phyloP scores from a whole-genome alignment of 345 rosid genomes.

The Durio zibethinus region DNA sequence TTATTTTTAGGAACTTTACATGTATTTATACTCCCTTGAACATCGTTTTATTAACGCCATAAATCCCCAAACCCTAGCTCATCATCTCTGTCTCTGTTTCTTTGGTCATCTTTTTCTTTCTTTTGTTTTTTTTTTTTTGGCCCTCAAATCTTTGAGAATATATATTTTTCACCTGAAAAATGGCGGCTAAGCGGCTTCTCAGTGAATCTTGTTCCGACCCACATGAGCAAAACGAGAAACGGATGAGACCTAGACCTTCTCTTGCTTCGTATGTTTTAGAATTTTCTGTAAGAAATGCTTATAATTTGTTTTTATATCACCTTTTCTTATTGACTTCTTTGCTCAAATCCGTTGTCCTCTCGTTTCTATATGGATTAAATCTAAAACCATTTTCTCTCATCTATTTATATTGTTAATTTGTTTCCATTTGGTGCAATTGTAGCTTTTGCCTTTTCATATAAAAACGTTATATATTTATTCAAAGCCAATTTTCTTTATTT shows the following conservation, averaged over 20 bases:
- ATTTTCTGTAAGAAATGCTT: neutral
- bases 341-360: neutral
- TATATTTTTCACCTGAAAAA: neutral
- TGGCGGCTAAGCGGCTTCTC: slow-evolving; percentile 63
- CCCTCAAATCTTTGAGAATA: neutral
- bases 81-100: neutral
- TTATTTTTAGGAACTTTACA: neutral
- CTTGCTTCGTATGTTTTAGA: slow-evolving; percentile 59
- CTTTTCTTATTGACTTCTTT: neutral
- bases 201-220: slow-evolving; percentile 40
- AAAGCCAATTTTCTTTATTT: neutral
- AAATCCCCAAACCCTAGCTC: neutral
- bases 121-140: neutral
- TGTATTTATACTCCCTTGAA: neutral
- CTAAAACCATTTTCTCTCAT: neutral
- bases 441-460: neutral
- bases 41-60: neutral
- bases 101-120: neutral
- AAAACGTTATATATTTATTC: too few species aligned
- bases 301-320: neutral
- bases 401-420: slow-evolving; percentile 4
- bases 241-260: slow-evolving; percentile 48
- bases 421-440: neutral
- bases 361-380: neutral
- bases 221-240: slow-evolving; percentile 50